These are phyloP conservation scores for Daedalea quercina DNA, from an alignment of 768 basidiomycete genomes.

Conservation along the genomic window DNA sequence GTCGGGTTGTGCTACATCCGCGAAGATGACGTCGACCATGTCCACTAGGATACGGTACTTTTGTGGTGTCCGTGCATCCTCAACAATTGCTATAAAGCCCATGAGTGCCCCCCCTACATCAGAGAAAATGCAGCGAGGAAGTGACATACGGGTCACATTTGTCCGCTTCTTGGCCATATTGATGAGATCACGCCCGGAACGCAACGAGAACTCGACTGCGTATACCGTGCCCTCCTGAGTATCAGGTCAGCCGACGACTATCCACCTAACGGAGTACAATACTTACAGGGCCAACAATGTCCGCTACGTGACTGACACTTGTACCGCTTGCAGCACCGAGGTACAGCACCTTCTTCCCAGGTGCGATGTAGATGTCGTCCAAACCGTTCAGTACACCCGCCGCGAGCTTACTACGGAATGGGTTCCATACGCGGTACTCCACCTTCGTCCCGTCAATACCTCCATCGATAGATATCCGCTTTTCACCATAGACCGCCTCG, in stretches of 20 bases:
- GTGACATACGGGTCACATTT: conserved; percentile 87
- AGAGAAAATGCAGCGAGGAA: neutral
- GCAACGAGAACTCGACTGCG: conserved; percentile 95
- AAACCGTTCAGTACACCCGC: conserved; percentile 95
- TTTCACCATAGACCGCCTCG: conserved; percentile 97
- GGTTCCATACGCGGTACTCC: conserved; percentile 99
- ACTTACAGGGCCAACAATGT: conserved; percentile 92
- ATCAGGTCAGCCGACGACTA: conserved; percentile 11
- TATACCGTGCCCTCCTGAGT: conserved; percentile 90
- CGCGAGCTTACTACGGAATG: conserved; percentile 94
- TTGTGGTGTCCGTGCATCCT: conserved; percentile 94
- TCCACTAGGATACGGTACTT: conserved; percentile 96
- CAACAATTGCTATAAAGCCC: conserved; percentile 72
- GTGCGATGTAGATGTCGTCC: conserved; percentile 87
- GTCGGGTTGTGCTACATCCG: conserved; percentile 97
- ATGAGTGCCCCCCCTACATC: neutral
- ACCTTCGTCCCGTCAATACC: conserved; percentile 76
- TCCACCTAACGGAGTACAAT: neutral
- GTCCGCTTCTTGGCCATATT: conserved; percentile 99
- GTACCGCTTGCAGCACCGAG: conserved; percentile 98
- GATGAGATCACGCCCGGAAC: conserved; percentile 96
- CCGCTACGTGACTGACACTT: conserved; percentile 97
- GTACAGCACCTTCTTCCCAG: conserved; percentile 95
- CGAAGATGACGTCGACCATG: conserved; percentile 95
- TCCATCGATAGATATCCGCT: conserved; percentile 83